A percentile compares a stretch with the other conserved stretches of the same genome.
Conservation (phyloP, 2,329 filamentous ascomycete species). For the Diaporthe longicolla region DNA sequence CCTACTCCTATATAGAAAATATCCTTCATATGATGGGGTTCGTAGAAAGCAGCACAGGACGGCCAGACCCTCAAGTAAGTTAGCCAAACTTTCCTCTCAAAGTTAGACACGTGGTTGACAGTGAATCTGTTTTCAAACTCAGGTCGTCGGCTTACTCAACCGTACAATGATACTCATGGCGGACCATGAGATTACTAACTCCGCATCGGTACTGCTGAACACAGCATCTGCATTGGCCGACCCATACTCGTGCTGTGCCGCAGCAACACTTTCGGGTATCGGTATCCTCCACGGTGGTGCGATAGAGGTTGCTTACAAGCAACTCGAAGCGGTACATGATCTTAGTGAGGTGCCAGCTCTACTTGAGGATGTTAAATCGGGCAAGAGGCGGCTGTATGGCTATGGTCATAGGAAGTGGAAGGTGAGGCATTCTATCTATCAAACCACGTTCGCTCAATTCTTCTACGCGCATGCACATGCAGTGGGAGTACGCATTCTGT, state of each 20-base stretch:
- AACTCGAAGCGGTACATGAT: not conserved
- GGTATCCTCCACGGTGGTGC: conserved; percentile 14
- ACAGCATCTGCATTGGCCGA: conserved; percentile 1
- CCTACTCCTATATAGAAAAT: conserved; percentile 10
- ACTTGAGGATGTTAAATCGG: conserved; percentile 2
- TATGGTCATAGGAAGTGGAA: conserved; percentile 20
- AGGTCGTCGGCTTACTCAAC: not conserved
- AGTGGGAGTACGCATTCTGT: not conserved
- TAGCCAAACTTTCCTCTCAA: no score
- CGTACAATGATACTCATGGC: conserved; percentile 17
- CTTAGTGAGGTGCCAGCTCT: not conserved
- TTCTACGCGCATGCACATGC: no score
- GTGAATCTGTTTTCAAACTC: no score
- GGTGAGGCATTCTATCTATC: not conserved
- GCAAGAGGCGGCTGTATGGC: not conserved
- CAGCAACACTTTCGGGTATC: not conserved
- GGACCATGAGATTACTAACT: conserved; percentile 15
- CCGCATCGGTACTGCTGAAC: conserved; percentile 6
- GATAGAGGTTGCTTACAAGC: conserved; percentile 18
- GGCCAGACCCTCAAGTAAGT: conserved; percentile 2
- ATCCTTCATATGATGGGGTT: conserved; percentile 11
- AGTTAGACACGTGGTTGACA: no score
- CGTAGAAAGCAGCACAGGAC: not conserved
- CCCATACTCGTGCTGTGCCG: conserved; percentile 14
- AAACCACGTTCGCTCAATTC: no score